Evolutionary conservation across 2,329 filamentous ascomycete genomes (phyloP).

Genomic region (Botrytis porri): DNA sequence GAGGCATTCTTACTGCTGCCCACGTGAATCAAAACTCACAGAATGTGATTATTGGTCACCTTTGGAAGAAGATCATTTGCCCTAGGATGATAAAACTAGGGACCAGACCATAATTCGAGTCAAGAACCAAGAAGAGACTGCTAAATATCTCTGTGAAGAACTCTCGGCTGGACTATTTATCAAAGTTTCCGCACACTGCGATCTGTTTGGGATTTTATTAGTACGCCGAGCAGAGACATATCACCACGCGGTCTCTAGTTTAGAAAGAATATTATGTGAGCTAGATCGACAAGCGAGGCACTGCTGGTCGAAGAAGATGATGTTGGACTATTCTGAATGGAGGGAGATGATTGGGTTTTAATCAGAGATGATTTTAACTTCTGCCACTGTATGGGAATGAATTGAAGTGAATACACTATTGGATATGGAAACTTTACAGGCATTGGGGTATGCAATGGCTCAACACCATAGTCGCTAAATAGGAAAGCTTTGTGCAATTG

Average conservation of each 20-base stretch:
- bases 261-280: not conserved
- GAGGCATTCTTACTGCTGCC: not conserved
- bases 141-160: not conserved
- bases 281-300: not conserved
- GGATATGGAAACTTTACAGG: not conserved
- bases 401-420: not conserved
- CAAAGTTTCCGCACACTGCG: not conserved
- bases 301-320: not conserved
- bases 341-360: not conserved
- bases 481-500: not conserved
- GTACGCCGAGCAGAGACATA: not conserved
- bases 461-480: not conserved
- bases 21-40: not conserved
- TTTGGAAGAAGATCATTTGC: too few relatives aligned
- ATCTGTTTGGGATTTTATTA: not conserved
- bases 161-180: not conserved
- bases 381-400: too few relatives aligned
- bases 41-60: too few relatives aligned
- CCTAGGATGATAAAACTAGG: too few relatives aligned
- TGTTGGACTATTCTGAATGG: not conserved
- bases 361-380: not conserved
- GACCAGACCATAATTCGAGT: not conserved
- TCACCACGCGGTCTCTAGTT: not conserved
- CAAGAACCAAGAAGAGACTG: not conserved
- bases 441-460: not conserved